A percentile compares a stretch with the other conserved stretches of the same genome.
phyloP scores from a whole-genome alignment of 768 basidiomycete genomes.

The Tephrocybe rancida region DNA sequence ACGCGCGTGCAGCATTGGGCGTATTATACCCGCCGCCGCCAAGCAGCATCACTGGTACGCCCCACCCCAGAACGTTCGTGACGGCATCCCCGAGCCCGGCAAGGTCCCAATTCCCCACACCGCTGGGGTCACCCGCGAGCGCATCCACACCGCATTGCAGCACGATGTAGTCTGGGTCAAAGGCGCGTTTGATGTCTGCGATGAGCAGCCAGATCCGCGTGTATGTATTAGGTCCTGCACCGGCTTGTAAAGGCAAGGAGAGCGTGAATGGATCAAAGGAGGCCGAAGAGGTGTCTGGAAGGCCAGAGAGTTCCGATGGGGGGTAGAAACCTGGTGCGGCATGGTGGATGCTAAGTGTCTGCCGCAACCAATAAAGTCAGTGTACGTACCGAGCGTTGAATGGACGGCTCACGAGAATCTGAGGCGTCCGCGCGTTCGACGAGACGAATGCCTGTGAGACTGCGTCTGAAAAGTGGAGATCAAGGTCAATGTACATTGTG shows the following conservation, averaged over 20 bases:
- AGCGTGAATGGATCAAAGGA: constrained; percentile 67
- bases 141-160: constrained; percentile 90
- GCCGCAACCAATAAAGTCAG: background rate
- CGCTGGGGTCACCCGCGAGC: constrained; percentile 81
- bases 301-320: constrained; percentile 46
- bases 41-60: constrained; percentile 47
- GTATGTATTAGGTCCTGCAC: constrained; percentile 69
- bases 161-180: constrained; percentile 76
- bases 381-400: background rate
- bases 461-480: constrained; percentile 90
- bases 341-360: constrained; percentile 89
- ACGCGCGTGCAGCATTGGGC: constrained; percentile 84
- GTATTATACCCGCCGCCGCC: constrained; percentile 89
- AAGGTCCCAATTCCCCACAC: constrained; percentile 72
- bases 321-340: constrained; percentile 86
- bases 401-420: constrained; percentile 45
- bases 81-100: constrained; percentile 66
- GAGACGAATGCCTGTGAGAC: constrained; percentile 77
- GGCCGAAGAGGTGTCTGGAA: constrained; percentile 39
- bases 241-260: constrained; percentile 77
- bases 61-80: constrained; percentile 28
- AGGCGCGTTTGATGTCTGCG: constrained; percentile 59
- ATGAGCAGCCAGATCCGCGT: constrained; percentile 64
- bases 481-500: constrained; percentile 90
- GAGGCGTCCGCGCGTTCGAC: constrained; percentile 35